Conservation (phyloP, 2,329 filamentous ascomycete species). For the Fusarium dimerum region DNA sequence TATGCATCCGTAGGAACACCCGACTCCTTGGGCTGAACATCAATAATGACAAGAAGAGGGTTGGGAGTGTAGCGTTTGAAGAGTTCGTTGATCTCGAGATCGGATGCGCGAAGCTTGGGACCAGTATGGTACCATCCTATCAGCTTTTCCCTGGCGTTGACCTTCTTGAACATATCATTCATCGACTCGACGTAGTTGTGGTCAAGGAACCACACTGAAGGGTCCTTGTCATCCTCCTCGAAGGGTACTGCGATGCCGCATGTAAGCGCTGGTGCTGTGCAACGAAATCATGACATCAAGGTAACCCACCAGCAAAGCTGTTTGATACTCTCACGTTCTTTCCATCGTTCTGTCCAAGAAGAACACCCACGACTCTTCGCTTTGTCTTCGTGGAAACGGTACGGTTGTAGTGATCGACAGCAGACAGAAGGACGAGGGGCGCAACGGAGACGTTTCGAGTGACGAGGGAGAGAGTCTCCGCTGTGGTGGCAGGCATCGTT, state of each 20-base stretch:
- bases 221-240: constrained; percentile 98
- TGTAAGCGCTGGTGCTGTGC: constrained; percentile 13
- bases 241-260: constrained; percentile 72
- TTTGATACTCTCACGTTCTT: constrained; percentile 97
- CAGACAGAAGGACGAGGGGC: constrained; percentile 94
- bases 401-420: constrained; percentile 97
- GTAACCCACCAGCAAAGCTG: constrained; percentile 83
- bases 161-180: constrained; percentile 99
- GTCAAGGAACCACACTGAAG: constrained; percentile 97
- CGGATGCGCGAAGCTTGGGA: constrained; percentile 92
- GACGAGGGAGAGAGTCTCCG: constrained; percentile 93
- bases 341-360: constrained; percentile 94
- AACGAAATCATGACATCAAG: constrained; percentile 6
- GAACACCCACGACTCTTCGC: constrained; percentile 88
- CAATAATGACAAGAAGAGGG: constrained; percentile 93
- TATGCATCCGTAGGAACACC: constrained; percentile 98
- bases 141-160: constrained; percentile 97
- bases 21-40: constrained; percentile 97
- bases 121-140: constrained; percentile 99
- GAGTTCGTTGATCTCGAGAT: constrained; percentile 98
- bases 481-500: constrained; percentile 92
- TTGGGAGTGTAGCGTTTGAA: constrained; percentile 99
- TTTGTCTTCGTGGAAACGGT: constrained; percentile 82
- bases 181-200: constrained; percentile 99
- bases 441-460: constrained; percentile 95